Evolutionary conservation across 2,329 filamentous ascomycete genomes (phyloP), one percentile per base, ranked within the genome.

Genomic region (Delphinella strobiligena): DNA sequence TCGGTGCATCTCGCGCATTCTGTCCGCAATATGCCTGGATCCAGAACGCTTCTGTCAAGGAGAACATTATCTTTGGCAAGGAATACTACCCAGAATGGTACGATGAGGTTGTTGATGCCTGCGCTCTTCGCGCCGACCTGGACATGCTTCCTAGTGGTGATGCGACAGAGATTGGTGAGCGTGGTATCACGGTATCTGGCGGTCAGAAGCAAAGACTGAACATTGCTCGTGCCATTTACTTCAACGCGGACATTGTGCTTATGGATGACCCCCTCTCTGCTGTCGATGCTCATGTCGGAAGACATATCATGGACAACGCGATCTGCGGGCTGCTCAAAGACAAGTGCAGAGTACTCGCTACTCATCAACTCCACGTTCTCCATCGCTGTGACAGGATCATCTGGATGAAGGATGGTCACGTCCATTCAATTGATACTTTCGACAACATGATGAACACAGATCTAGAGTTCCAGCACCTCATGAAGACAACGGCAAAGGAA

Each of bases 1-100:
- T 91, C 49, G 84, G 88, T 31, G 85, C 85, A 0, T 80, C 78
- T 3, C 72, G 88, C 45, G 85, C 89, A 0, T 95, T 94, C 52
- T 96, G 91, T 49, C 89, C 89, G 0, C 89, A 98, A 56, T 94
- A 94, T 54, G 85, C 91, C 0, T 98, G 91, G 91, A 94, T 98
- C 36, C 89, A 96, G 55, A 96, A 96, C 53, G 72, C 86, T 0
- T 84, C 81, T 1, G 74, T 96, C 3, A 78, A 77, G 45, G 77
- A 94, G 24, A 98, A 98, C 53, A 93, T 98, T 43, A 62, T 86
- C 0, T 96, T 96, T 53, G 89, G 89, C 9, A 89, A 86, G 69
- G 66, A 71, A 56, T 74, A 49, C 45, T 71, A 93, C 38, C 71
- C 71, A 42, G 63, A 66, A 3, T 94, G 89, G 88, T 93, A 94